Base-by-base conservation (phyloP, 257 asterid species). In the Lantana camara region DNA sequence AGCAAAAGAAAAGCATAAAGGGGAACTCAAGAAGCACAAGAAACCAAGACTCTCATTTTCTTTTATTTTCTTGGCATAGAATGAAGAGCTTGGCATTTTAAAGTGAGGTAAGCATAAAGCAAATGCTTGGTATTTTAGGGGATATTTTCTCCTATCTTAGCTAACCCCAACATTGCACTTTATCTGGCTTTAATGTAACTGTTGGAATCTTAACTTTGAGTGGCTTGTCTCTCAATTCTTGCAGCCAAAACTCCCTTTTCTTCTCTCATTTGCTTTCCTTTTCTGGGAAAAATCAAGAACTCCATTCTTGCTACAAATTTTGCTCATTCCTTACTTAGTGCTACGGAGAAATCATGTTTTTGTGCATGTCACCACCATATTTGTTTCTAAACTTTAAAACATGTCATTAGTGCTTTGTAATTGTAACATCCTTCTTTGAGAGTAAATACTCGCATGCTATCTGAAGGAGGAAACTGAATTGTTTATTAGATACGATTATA, bases 1-100 rank as follows among this genome's bases (percentile, higher is more conserved):
- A 74, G 68, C 67, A 64, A 81, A 81, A 80, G 80, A 80, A 85
- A 89, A 89, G 85, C 84, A 77, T 77, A 86, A 83, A 84, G 83
- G 83, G 79, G 71, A 77, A 73, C 49, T 76, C 84, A 85, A 67
- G 70, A 38, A 89, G 89, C 85, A 73, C 83, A 79, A 89, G 80
- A 74, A 80, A 80, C 86, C 92, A 82, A 73, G 80, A 77, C 79
- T 60, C 46, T 61, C 67, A 60, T 89, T 86, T 76, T 75, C 68
- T 35, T 61, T 73, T 66, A 60, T 89, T 86, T 76, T 75, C 68
- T 35, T 61, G 71, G 82, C 83, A 77, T 80, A 66, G 85, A 77
- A 70, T 59, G 66, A 72, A 74, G 93, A 75, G 87, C 87, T 77
- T 78, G 77, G 81, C 73, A 89, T 77, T 67, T 71, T 78, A 85